These are phyloP conservation scores for Salix purpurea DNA, from an alignment of 345 rosid genomes.

Conservation along the genomic window DNA sequence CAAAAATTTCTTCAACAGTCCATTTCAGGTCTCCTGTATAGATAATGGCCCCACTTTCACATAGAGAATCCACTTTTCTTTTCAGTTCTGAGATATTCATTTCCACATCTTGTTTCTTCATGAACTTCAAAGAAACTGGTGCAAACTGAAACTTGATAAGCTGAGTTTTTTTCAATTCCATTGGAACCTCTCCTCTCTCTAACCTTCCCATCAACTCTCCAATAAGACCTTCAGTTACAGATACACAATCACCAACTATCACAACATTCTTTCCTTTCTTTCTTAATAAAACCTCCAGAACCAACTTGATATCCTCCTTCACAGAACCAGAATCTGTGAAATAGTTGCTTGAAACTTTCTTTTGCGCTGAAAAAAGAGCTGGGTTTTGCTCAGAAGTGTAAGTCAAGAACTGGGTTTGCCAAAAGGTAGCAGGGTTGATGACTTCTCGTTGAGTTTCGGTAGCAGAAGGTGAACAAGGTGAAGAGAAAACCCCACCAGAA, in stretches of 20 bases:
- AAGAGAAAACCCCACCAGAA: constrained; percentile 78
- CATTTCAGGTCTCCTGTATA: constrained; percentile 80
- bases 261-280: constrained; percentile 65
- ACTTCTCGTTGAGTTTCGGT: constrained; percentile 35
- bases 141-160: constrained; percentile 68
- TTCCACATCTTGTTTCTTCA: constrained; percentile 63
- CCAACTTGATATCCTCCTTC: constrained; percentile 62
- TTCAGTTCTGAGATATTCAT: constrained; percentile 51
- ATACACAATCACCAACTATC: constrained; percentile 63
- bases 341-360: constrained; percentile 20
- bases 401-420: constrained; percentile 50
- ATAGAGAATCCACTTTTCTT: constrained; percentile 51
- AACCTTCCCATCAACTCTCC: constrained; percentile 52
- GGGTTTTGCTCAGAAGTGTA: constrained; percentile 55
- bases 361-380: constrained; percentile 46
- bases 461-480: constrained; percentile 72
- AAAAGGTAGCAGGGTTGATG: constrained; percentile 47
- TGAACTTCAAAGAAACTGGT: constrained; percentile 54
- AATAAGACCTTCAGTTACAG: constrained; percentile 52
- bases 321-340: constrained; percentile 31
- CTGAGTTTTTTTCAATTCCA: constrained; percentile 49
- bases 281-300: constrained; percentile 57
- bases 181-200: constrained; percentile 73
- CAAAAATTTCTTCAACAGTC: constrained; percentile 38
- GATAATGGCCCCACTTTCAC: constrained; percentile 58